These are phyloP conservation scores for Somion occarium DNA, from an alignment of 1,284 basidiomycete species.

Conservation along the genomic window DNA sequence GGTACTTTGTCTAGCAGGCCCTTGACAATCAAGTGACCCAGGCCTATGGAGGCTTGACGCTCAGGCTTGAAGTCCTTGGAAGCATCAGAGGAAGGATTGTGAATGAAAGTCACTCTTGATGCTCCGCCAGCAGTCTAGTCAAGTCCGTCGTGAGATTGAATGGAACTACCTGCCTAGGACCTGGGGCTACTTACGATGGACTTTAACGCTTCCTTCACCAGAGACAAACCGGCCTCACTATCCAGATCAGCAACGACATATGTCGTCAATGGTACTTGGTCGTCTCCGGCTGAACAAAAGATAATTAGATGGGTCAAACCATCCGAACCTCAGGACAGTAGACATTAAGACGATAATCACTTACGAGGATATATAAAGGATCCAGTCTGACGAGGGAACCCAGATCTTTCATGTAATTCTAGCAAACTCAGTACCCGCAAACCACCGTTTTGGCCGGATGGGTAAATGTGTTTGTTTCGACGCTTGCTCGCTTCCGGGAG, in stretches of 20 bases:
- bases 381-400: conserved; percentile 32
- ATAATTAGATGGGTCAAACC: neutral
- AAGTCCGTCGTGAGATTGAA: neutral
- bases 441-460: conserved; percentile 37
- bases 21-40: conserved; percentile 42
- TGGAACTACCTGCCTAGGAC: neutral
- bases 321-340: neutral
- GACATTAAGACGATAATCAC: conserved; percentile 18
- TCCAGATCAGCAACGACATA: conserved; percentile 84
- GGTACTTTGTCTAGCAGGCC: conserved; percentile 35
- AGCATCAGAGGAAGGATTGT: conserved; percentile 42
- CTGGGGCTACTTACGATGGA: conserved; percentile 49
- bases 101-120: conserved; percentile 59
- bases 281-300: conserved; percentile 28
- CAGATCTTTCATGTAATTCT: conserved; percentile 40
- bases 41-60: conserved; percentile 32
- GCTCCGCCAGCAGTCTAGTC: conserved; percentile 37
- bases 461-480: conserved; percentile 70
- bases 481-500: conserved; percentile 66
- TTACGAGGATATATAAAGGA: conserved; percentile 64
- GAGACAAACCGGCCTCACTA: conserved; percentile 45
- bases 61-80: conserved; percentile 14
- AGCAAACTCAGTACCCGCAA: conserved; percentile 51
- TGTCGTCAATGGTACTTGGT: conserved; percentile 43
- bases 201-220: conserved; percentile 59